Percentiles rank a stretch among this genome's conserved stretches.
These are phyloP conservation scores for Collariella sp. DNA, from an alignment of 495 filamentous ascomycete genomes.

Conservation along the genomic window DNA sequence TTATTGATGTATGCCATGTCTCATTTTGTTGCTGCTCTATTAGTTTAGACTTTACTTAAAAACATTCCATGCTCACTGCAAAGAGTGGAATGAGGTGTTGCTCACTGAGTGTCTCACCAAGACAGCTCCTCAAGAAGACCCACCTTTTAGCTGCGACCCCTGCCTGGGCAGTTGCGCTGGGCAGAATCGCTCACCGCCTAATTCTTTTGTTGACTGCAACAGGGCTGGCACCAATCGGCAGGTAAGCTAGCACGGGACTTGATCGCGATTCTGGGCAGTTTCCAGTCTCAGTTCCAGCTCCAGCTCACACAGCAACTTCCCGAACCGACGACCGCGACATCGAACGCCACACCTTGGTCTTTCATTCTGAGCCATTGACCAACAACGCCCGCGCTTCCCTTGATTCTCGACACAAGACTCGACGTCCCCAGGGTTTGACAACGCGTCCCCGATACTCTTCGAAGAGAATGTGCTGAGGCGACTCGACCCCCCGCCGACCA, in stretches of 20 bases:
- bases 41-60: too few species aligned
- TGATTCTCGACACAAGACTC: not conserved
- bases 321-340: not conserved
- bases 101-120: not conserved
- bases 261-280: slow-evolving; percentile 3
- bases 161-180: not conserved
- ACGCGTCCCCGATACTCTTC: slow-evolving; percentile 2
- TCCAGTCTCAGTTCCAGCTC: too few species aligned
- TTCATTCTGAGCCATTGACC: not conserved
- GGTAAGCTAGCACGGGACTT: slow-evolving; percentile 19
- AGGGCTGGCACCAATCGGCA: slow-evolving; percentile 19
- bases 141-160: not conserved
- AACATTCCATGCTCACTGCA: not conserved
- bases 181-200: slow-evolving; percentile 30
- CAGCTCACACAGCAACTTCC: not conserved
- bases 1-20: too few species aligned
- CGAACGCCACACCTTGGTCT: too few species aligned
- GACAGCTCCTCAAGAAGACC: not conserved
- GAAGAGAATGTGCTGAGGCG: slow-evolving; percentile 18
- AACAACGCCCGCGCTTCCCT: not conserved
- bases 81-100: not conserved
- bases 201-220: slow-evolving; percentile 25
- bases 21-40: too few species aligned
- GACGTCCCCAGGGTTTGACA: not conserved
- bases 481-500: slow-evolving; percentile 26